Evolutionary conservation across 345 rosid genomes (phyloP), one percentile per base, ranked within the genome.

Genomic region (Erysimum cheiranthoides): DNA sequence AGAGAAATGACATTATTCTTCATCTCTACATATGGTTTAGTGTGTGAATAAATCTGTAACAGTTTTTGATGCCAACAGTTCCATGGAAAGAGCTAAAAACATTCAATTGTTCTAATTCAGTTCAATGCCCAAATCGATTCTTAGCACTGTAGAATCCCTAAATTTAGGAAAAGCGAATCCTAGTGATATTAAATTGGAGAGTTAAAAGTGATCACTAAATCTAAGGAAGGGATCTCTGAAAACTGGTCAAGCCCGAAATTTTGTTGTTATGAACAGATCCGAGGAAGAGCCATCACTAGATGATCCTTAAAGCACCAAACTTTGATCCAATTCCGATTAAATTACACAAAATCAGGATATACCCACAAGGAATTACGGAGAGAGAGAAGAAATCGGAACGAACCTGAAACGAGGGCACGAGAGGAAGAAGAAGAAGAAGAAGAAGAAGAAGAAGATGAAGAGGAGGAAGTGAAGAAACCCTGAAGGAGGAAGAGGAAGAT

Each of bases 401-500:
- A 28, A 78, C 97, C 97, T 80, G 96, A 73, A 70, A 39, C 53
- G 79, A 80, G 66, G 7, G 73, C 83, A 72, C 74, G 73, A 28
- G 89, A 69, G 58, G 88, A 85, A 50, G 78, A 46, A 2, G 60
- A 52, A 34, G 78, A 46, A 2, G 60, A 52, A 34, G 75, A 61
- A 39, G 80, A 83, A 58, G 73, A 39, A 1, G 59, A 56, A 30
- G 72, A 61, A 42, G 81, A 87, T 25, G 87, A 52, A 34, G 89
- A 79, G 30, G 88, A 68, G 7, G 86, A 77, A 62, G 80, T 79
- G 81, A 89, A 83, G 62, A 83, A 86, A 18, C 84, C 80, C 35
- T 78, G 97, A 46, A 93, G 93, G 79, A 90, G 68, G 75, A 85
- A 70, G 45, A 93, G 84, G 59, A 73, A 88, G 28, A 73, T 75